Conservation (phyloP, 441 rosid genomes). For the Pelargonium exstipulatum region DNA sequence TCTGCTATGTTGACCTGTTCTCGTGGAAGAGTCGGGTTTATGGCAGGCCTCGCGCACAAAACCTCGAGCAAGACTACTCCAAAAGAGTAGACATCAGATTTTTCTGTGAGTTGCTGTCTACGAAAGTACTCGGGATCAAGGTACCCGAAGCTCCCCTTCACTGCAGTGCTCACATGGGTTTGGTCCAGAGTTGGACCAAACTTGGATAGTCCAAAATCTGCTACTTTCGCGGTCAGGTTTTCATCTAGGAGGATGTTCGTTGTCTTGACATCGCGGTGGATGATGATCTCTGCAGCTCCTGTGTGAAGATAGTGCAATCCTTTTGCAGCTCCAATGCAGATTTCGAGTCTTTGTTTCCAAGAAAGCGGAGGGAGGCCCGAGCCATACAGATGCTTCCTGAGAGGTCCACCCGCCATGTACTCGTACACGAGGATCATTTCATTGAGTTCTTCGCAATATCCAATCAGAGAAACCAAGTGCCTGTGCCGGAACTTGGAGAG, state of each 20-base stretch:
- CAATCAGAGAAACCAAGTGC: conserved; percentile 24
- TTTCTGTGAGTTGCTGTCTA: too few relatives aligned
- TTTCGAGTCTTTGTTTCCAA: conserved; percentile 25
- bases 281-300: conserved; percentile 18
- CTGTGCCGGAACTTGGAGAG: conserved; percentile 21
- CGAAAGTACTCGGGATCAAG: too few relatives aligned
- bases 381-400: conserved; percentile 21
- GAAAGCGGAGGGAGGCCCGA: conserved; percentile 13
- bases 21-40: conserved; percentile 20
- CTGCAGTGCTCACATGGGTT: conserved; percentile 28
- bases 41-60: conserved; percentile 22
- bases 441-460: conserved; percentile 23
- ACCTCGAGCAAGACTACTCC: conserved; percentile 24
- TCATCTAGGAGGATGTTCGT: conserved; percentile 24
- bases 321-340: conserved; percentile 26
- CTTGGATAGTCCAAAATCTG: conserved; percentile 27
- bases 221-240: conserved; percentile 20
- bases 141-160: conserved; percentile 10
- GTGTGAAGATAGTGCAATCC: conserved; percentile 30
- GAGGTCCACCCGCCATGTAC: conserved; percentile 23
- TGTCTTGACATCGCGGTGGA: conserved; percentile 28
- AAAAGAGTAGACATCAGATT: conserved; percentile 23
- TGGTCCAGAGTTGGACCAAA: conserved; percentile 23
- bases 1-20: conserved; percentile 24
- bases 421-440: conserved; percentile 27